Evolutionary conservation across 495 filamentous ascomycete genomes (phyloP).

Genomic region (Penicillium alfredii): DNA sequence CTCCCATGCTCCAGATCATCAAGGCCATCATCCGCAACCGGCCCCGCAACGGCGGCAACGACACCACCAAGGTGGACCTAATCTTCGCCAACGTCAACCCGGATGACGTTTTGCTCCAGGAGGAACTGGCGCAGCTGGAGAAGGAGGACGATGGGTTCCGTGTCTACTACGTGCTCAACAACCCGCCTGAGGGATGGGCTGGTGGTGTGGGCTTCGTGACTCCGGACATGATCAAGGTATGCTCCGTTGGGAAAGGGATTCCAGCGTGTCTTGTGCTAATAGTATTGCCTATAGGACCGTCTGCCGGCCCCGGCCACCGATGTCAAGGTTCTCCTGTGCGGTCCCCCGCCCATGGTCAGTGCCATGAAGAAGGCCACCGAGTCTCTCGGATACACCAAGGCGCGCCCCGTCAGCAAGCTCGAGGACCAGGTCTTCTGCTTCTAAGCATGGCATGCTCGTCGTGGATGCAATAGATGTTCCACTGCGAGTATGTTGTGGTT

Average conservation of each 20-base stretch:
- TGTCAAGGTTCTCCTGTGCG: constrained; percentile 94
- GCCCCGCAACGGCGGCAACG: constrained; percentile 57
- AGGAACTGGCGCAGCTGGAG: constrained; percentile 76
- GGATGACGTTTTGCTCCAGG: constrained; percentile 87
- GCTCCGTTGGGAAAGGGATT: too few relatives aligned
- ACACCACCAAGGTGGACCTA: constrained; percentile 83
- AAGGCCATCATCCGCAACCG: constrained; percentile 82
- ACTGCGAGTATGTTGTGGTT: neutral
- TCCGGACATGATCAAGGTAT: constrained; percentile 88
- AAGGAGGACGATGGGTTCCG: constrained; percentile 72
- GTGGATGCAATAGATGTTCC: neutral
- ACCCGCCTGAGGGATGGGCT: constrained; percentile 83
- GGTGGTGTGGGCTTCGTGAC: constrained; percentile 93
- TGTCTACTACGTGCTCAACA: constrained; percentile 93
- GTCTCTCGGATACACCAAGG: constrained; percentile 82
- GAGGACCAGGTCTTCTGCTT: constrained; percentile 98
- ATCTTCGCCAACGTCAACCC: constrained; percentile 94
- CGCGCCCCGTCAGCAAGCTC: constrained; percentile 90
- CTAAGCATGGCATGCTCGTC: constrained; percentile 47
- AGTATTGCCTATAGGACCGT: constrained; percentile 49
- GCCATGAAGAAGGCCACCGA: constrained; percentile 96
- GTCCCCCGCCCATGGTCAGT: constrained; percentile 92
- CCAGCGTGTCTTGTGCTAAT: too few relatives aligned
- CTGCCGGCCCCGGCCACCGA: constrained; percentile 78
- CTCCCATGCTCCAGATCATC: constrained; percentile 94